These are phyloP conservation scores for Neoscytalidium dimidiatum DNA, from an alignment of 2,329 filamentous ascomycete species.

Conservation along the genomic window DNA sequence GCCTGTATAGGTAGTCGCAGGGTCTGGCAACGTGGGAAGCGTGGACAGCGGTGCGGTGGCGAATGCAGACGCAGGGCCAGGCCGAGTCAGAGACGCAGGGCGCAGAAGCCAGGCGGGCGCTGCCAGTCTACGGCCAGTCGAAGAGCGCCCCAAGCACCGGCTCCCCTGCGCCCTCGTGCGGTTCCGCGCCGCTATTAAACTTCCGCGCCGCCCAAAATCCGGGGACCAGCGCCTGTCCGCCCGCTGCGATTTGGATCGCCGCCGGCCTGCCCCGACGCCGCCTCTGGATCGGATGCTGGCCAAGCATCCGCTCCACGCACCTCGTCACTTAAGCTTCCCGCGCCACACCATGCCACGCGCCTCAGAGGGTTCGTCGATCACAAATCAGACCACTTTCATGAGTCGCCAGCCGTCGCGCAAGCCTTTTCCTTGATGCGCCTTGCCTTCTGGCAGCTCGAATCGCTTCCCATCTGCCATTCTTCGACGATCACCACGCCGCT, in stretches of 20 bases:
- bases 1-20: not conserved
- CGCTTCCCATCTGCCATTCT: not conserved
- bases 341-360: not conserved
- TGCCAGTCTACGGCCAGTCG: too few relatives aligned
- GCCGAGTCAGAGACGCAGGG: not conserved
- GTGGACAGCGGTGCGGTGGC: not conserved
- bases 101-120: too few relatives aligned
- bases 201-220: slow-evolving; percentile 1
- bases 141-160: not conserved
- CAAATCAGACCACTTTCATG: slow-evolving; percentile 16
- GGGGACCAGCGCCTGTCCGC: not conserved
- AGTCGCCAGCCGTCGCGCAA: not conserved
- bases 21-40: slow-evolving; percentile 6
- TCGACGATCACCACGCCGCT: not conserved
- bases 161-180: not conserved
- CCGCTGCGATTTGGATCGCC: not conserved
- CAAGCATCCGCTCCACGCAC: not conserved
- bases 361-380: not conserved
- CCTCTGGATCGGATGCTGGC: not conserved
- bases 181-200: not conserved
- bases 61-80: not conserved
- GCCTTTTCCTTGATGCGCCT: not conserved
- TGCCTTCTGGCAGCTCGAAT: not conserved
- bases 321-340: not conserved
- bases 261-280: not conserved